Evolutionary conservation across 2,329 filamentous ascomycete species (phyloP), one percentile per base, ranked within the genome.

Genomic region (Colletotrichum spinosum): DNA sequence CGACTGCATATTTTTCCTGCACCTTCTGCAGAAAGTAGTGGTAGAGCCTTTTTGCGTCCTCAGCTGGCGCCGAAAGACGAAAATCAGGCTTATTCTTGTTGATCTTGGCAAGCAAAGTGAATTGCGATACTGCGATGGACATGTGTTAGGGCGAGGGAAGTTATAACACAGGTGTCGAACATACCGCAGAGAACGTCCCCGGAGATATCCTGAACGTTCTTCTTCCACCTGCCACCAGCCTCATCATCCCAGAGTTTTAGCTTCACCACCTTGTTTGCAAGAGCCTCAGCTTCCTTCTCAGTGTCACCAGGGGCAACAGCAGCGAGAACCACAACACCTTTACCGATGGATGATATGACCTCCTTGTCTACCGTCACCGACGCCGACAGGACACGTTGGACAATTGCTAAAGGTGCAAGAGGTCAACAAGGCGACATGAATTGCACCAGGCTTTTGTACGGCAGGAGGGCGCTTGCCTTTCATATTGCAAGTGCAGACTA

Each of bases 81-180:
- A 99, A 99, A 76, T 97, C 92, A 39, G 96, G 97, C 77, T 97
- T 98, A 75, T 89, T 94, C 78, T 98, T 98, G 75, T 94, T 97
- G n/a, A 94, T 94, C 50, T 90, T 92, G 51, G 94, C 97, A 54
- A 97, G 86, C 9, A 99, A 86, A 2, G 96, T 99, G 75, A 99
- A 99, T 79, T 99, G 96, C 12, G 96, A 98, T 50, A 99, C 95
- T 97, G 74, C 15, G 12, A 38, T 9, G n/a, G 4, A 33, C 11
- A 39, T 61, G 7, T 66, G 61, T 41, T 48, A 39, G 34, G 13
- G 35, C 7, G 34, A 25, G 17, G 49, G 11, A n/a, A 9, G 10
- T 35, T 8, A 11, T 13, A 12, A 44, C 8, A 6, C 13, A 15
- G 41, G 8, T 39, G 41, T n/a, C 34, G 25, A 37, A 73, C 86